Conservation (phyloP, 2,329 filamentous ascomycete genomes). For the Aspergillus udagawae region DNA sequence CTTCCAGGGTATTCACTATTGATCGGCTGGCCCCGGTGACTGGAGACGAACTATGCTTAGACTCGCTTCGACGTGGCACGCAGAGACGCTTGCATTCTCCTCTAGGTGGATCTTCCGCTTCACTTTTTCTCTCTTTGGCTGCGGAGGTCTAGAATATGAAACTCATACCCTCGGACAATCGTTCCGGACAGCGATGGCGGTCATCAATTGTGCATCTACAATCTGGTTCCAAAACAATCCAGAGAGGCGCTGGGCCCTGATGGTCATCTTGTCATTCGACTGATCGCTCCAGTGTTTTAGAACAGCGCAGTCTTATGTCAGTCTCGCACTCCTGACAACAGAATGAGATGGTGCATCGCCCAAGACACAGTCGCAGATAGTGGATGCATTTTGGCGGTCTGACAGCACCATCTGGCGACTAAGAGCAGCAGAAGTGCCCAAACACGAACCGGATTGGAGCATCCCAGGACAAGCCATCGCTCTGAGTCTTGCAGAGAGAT, state of each 20-base stretch:
- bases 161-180: background rate
- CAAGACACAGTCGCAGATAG: constrained; percentile 9
- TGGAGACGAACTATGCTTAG: constrained; percentile 4
- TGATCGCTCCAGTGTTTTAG: background rate
- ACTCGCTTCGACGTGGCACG: constrained; percentile 21
- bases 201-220: background rate
- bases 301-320: background rate
- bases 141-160: background rate
- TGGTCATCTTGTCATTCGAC: background rate
- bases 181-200: background rate
- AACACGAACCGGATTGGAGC: constrained; percentile 13
- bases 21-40: constrained; percentile 12
- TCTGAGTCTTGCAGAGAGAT: background rate
- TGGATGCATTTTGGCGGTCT: constrained; percentile 20
- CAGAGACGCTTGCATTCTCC: constrained; percentile 11
- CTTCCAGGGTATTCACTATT: background rate
- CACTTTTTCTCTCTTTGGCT: constrained; percentile 7
- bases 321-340: background rate
- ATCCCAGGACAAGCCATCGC: constrained; percentile 5
- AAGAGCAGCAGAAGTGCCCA: constrained; percentile 27
- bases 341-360: constrained; percentile 1
- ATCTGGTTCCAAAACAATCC: background rate
- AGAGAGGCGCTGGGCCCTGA: background rate
- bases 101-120: constrained; percentile 19
- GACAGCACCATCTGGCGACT: constrained; percentile 18